phyloP scores from a whole-genome alignment of 1,284 basidiomycete species.

The Ceratobasidium sp. region DNA sequence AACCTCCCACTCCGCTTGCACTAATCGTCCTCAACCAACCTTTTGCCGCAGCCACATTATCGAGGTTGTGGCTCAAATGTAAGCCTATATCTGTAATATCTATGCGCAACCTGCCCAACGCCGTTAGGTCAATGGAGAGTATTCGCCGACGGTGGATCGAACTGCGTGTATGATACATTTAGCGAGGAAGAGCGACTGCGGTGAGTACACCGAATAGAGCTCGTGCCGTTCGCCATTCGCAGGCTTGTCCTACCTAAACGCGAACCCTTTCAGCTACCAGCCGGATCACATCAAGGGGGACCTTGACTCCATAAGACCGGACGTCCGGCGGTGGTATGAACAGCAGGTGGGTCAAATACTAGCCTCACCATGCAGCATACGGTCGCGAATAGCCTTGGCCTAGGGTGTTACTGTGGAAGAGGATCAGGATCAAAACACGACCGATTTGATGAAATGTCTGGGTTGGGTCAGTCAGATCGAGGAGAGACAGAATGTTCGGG shows the following conservation, averaged over 20 bases:
- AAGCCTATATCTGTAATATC: constrained; percentile 53
- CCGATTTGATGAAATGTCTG: constrained; percentile 95
- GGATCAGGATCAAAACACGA: constrained; percentile 83
- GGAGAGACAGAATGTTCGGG: constrained; percentile 55
- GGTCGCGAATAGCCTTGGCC: constrained; percentile 29
- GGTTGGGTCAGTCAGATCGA: constrained; percentile 65
- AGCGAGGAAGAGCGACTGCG: constrained; percentile 52
- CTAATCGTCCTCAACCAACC: constrained; percentile 92
- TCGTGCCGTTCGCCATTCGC: not conserved
- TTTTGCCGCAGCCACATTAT: constrained; percentile 72
- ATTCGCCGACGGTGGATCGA: constrained; percentile 96
- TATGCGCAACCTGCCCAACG: constrained; percentile 51
- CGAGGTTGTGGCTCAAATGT: constrained; percentile 74
- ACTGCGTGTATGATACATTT: constrained; percentile 80
- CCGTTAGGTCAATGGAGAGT: constrained; percentile 53
- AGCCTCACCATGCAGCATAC: constrained; percentile 21
- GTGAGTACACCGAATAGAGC: constrained; percentile 51
- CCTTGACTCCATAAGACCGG: constrained; percentile 84
- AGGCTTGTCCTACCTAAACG: not conserved
- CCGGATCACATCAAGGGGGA: constrained; percentile 95
- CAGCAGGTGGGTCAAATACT: constrained; percentile 59
- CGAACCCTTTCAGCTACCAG: constrained; percentile 63
- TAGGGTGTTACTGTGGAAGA: constrained; percentile 75
- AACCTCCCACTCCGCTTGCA: constrained; percentile 55
- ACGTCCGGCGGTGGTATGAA: constrained; percentile 78